Conservation (phyloP, 2,329 filamentous ascomycete genomes). For the Pseudogymnoascus sp. region DNA sequence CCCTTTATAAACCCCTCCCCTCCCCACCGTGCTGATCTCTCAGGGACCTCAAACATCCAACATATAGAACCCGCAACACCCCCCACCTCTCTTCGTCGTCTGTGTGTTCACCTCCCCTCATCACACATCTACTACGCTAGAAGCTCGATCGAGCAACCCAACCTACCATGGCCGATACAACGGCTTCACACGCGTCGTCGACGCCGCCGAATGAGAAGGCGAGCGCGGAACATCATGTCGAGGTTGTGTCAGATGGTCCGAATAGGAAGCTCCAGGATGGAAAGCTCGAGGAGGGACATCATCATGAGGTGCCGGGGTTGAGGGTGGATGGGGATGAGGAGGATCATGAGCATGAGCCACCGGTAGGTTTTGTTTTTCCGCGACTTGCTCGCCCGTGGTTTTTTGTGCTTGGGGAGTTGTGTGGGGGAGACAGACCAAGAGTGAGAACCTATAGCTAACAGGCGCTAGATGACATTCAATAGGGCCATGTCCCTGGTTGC, state of each 20-base stretch:
- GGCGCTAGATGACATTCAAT: slow-evolving; percentile 33
- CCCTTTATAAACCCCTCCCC: not conserved
- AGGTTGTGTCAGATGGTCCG: not conserved
- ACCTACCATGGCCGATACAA: not conserved
- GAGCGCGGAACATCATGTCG: not conserved
- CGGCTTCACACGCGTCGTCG: slow-evolving; percentile 15
- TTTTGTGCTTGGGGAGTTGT: not conserved
- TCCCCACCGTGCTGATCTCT: not conserved
- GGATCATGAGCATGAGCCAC: slow-evolving; percentile 40
- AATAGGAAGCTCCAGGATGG: not conserved
- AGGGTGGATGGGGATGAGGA: slow-evolving; percentile 40
- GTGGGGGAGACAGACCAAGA: not conserved
- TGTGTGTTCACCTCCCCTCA: not conserved
- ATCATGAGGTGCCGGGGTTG: slow-evolving; percentile 41
- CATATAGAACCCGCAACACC: not conserved
- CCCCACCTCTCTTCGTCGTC: not conserved
- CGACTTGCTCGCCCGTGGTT: not conserved
- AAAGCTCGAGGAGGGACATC: slow-evolving; percentile 19
- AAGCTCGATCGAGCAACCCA: not conserved
- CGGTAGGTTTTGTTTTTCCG: slow-evolving; percentile 28
- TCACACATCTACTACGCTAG: not conserved
- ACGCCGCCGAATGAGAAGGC: slow-evolving; percentile 21
- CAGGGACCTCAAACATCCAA: not conserved
- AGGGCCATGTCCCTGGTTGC: slow-evolving; percentile 47
- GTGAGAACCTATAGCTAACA: slow-evolving; percentile 17